These are phyloP conservation scores for Clarireedia hainanense DNA, from an alignment of 2,329 filamentous ascomycete genomes.

Conservation along the genomic window DNA sequence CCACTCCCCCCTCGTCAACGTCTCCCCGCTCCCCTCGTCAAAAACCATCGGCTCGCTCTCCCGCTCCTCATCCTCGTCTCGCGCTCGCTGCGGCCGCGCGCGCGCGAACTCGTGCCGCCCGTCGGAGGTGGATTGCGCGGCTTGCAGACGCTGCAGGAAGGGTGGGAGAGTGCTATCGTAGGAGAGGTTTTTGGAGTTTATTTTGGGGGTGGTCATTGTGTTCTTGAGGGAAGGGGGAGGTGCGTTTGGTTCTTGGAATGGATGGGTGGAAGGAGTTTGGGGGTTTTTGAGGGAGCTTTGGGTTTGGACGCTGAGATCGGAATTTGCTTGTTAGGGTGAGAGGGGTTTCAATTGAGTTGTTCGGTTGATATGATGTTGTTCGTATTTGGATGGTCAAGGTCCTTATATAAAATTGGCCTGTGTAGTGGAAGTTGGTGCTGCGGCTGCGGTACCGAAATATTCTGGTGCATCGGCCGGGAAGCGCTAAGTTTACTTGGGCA, in stretches of 20 bases:
- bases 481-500: no score
- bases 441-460: neutral
- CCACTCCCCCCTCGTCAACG: conserved; percentile 30
- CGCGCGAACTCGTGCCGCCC: conserved; percentile 32
- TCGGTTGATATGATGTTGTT: no score
- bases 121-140: conserved; percentile 42
- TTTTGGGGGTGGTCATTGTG: conserved; percentile 38
- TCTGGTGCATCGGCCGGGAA: no score
- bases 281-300: no score
- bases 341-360: no score
- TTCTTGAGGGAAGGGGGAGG: neutral
- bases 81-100: conserved; percentile 38
- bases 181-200: conserved; percentile 62
- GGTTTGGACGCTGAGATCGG: no score
- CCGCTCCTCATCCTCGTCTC: conserved; percentile 58
- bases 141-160: conserved; percentile 50
- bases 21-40: conserved; percentile 62
- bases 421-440: neutral
- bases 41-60: conserved; percentile 72
- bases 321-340: no score
- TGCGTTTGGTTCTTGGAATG: neutral
- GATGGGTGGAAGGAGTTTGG: no score
- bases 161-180: conserved; percentile 55
- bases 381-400: no score
- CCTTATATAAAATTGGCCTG: neutral